Conservation (phyloP, 805 yeast genomes). For the Metschnikowia shivogae region DNA sequence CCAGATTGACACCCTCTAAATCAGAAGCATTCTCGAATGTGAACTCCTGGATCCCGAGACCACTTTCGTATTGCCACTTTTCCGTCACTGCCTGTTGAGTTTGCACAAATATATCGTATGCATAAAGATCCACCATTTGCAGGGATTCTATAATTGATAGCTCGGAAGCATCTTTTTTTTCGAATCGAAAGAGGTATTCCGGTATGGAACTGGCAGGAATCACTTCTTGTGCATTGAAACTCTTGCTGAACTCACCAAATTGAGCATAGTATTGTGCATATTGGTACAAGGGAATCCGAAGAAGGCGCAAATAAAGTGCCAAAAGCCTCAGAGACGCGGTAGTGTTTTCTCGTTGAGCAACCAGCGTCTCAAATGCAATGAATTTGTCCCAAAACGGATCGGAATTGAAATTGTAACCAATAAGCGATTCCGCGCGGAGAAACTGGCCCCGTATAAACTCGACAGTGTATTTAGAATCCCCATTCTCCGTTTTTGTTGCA, state of each 20-base stretch:
- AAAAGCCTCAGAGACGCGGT: constrained; percentile 19
- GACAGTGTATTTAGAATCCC: constrained; percentile 20
- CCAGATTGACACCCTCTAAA: constrained; percentile 31
- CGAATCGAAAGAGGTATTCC: constrained; percentile 22
- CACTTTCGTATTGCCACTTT: constrained; percentile 72
- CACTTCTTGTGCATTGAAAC: constrained; percentile 27
- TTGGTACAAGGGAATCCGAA: constrained; percentile 74
- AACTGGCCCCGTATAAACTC: constrained; percentile 41
- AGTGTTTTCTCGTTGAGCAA: constrained; percentile 11
- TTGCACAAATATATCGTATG: constrained; percentile 37
- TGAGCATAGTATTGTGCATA: constrained; percentile 71
- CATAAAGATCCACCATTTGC: constrained; percentile 41
- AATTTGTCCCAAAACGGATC: constrained; percentile 82
- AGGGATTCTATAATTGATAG: constrained; percentile 37
- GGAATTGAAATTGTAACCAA: constrained; percentile 72
- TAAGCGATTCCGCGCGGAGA: constrained; percentile 41
- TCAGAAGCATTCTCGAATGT: constrained; percentile 36
- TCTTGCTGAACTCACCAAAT: constrained; percentile 36
- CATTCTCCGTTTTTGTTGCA: neutral
- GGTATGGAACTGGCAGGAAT: constrained; percentile 18
- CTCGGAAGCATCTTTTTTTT: constrained; percentile 20
- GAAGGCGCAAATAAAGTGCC: constrained; percentile 42
- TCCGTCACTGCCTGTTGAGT: constrained; percentile 52
- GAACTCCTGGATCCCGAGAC: constrained; percentile 55
- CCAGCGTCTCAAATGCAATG: constrained; percentile 44